These are phyloP conservation scores for Coccomyxa sp. DNA, from an alignment of 139 green algal species.

Conservation along the genomic window DNA sequence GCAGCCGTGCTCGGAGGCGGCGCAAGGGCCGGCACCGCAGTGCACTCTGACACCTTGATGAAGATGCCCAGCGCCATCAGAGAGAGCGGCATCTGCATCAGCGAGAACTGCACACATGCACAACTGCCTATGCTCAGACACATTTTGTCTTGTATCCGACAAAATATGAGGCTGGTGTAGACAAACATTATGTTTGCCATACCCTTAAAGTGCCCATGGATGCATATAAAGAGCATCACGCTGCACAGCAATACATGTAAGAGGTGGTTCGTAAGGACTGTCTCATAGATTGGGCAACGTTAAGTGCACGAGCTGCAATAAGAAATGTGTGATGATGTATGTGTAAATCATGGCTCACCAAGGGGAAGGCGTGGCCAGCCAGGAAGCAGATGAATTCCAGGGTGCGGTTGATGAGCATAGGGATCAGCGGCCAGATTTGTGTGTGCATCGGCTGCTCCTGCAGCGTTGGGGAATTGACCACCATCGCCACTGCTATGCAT, in stretches of 20 bases:
- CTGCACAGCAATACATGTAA: background rate
- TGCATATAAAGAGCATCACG: background rate
- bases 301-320: too few relatives aligned
- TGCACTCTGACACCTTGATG: background rate
- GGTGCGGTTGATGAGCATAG: background rate
- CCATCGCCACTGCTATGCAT: background rate
- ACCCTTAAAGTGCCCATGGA: background rate
- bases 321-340: too few relatives aligned
- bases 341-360: background rate
- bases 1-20: background rate
- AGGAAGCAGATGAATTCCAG: background rate
- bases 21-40: too few relatives aligned
- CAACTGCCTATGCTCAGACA: background rate
- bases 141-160: too few relatives aligned
- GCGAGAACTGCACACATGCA: background rate
- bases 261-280: background rate
- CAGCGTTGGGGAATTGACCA: background rate
- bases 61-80: background rate
- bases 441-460: background rate
- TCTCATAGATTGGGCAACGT: too few relatives aligned
- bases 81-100: background rate
- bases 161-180: too few relatives aligned
- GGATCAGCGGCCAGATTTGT: background rate
- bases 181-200: too few relatives aligned
- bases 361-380: background rate